Base-by-base conservation (phyloP, 192 early-diverging fungal genomes). In the Coemansia sp. region DNA sequence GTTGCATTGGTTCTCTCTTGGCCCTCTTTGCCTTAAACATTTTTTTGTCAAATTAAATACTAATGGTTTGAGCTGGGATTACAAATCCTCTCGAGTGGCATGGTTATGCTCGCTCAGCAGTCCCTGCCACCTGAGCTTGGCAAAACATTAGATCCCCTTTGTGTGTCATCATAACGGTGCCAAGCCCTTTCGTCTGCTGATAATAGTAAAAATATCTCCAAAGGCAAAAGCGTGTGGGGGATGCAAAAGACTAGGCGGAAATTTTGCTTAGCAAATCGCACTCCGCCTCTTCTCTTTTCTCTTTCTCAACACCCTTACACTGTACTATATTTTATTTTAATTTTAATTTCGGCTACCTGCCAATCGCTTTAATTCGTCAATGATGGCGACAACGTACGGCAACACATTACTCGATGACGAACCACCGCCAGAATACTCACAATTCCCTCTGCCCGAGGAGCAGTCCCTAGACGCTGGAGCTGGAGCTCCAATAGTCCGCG, bases 401-500 rank as follows among this genome's bases (percentile, higher is more conserved):
- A 46, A 29, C 20, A 34, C 49, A 27, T 33, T 66, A 13, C 33
- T 66, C 18, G 60, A 64, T n/a, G 68, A 77, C 3, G 75, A 71
- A 51, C 59, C 67, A 16, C 79, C 80, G 15, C 80, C 80, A 55
- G 63, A 44, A 38, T 82, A 82, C 70, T 75, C 80, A 8, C 70
- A 70, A n/a, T 76, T 82, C 9, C 80, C 80, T 22, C 68, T 69
- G 8, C 65, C 69, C 11, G 75, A 82, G 55, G 80, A 82, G 49
- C 73, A 74, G 73, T 77, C 72, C 16, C 54, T 82, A 57, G 80
- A 82, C 34, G 80, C 80, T 16, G 80, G 80, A 8, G 80, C 80
- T 11, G 80, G 80, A 10, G 73, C 80, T 9, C 80, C 80, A 12
- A 82, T 82, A 68, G 80, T 78, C 22, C 72, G 80, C 22, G 63